A percentile compares a stretch with the other conserved stretches of the same genome.
phyloP scores from a whole-genome alignment of 495 filamentous ascomycete species.

The Penicillium coffeae region DNA sequence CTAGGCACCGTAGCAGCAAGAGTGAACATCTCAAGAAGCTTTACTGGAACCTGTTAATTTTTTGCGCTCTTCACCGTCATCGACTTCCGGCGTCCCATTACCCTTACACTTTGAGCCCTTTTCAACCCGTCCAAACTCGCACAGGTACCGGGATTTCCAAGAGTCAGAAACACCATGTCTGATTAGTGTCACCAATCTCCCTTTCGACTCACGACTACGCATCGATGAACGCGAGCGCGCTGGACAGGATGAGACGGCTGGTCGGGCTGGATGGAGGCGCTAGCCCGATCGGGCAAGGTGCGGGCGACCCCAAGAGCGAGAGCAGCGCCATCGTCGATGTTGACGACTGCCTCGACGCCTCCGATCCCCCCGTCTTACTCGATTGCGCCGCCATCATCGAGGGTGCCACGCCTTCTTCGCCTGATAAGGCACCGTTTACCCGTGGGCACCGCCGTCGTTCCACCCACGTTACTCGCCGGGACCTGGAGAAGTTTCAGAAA shows the following conservation, averaged over 20 bases:
- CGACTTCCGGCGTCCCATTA: constrained; percentile 18
- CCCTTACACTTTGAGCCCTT: constrained; percentile 13
- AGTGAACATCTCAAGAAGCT: constrained; percentile 4
- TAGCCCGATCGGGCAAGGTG: constrained; percentile 18
- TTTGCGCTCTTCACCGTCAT: constrained; percentile 19
- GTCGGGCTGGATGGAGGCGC: constrained; percentile 15
- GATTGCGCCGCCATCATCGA: constrained; percentile 36
- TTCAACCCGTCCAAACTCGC: neutral
- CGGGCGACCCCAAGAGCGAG: constrained; percentile 3
- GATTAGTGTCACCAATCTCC: neutral
- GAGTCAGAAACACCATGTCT: neutral
- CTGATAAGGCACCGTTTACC: constrained; percentile 39
- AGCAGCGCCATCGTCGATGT: constrained; percentile 5
- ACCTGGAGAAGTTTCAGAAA: constrained; percentile 44
- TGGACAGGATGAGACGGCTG: constrained; percentile 21
- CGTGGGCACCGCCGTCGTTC: constrained; percentile 47
- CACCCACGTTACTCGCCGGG: constrained; percentile 42
- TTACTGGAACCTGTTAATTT: constrained; percentile 3
- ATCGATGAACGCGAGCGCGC: constrained; percentile 11
- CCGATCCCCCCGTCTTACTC: constrained; percentile 1
- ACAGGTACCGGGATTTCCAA: neutral
- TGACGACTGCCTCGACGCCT: constrained; percentile 9
- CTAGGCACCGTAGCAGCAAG: no score
- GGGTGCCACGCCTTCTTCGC: constrained; percentile 26
- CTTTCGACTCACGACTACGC: neutral